Conservation (phyloP, 768 basidiomycete species). For the Boletus huronensis region DNA sequence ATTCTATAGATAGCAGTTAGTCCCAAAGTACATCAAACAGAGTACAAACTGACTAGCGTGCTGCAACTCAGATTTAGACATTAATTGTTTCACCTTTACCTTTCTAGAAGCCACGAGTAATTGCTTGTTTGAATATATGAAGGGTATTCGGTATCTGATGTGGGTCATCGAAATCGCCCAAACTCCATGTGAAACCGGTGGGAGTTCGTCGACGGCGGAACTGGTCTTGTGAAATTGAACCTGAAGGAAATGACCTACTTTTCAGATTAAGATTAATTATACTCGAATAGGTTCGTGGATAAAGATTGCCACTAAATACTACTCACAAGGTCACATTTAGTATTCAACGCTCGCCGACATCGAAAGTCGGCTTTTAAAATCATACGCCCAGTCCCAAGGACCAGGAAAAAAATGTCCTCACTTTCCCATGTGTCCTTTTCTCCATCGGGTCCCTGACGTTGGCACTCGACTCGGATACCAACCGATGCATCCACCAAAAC, state of each 20-base stretch:
- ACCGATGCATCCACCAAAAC: conserved; percentile 28
- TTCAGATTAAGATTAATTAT: neutral
- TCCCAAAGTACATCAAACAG: neutral
- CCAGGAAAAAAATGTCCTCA: conserved; percentile 27
- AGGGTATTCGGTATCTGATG: neutral
- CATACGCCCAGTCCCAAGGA: conserved; percentile 21
- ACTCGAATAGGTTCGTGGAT: neutral
- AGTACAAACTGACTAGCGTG: neutral
- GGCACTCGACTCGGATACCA: conserved; percentile 27
- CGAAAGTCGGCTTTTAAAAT: neutral
- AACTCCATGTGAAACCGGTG: neutral
- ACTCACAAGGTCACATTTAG: neutral
- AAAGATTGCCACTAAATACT: neutral
- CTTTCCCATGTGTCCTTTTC: conserved; percentile 27
- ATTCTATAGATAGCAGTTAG: neutral
- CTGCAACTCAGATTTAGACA: neutral
- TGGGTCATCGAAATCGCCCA: neutral
- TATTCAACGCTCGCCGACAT: neutral
- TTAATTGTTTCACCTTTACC: too few relatives aligned
- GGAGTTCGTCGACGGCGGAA: neutral
- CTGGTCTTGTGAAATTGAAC: too few relatives aligned
- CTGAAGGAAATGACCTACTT: neutral
- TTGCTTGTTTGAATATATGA: neutral
- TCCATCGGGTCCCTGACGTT: conserved; percentile 11
- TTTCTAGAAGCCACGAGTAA: neutral